Base-by-base conservation (phyloP, 2,329 filamentous ascomycete genomes). In the Colletotrichum eremochloae region DNA sequence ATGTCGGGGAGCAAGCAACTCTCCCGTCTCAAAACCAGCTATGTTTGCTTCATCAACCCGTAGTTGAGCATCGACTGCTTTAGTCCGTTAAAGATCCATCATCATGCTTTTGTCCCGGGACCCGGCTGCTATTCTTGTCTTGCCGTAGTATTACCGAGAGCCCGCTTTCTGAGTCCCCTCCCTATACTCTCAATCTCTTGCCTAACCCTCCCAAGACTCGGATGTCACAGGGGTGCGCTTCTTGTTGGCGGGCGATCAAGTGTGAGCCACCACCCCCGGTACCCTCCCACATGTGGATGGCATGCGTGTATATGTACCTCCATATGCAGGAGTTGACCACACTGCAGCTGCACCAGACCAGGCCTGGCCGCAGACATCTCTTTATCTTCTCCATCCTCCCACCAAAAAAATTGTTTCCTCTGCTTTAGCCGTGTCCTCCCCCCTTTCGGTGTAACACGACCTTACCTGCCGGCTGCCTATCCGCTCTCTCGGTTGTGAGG, bases 361-460 rank as follows among this genome's bases (percentile, higher is more conserved):
- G 68, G 46, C 36, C 71, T 58, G 53, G 68, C 62, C 62, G 57
- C 66, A 29, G 57, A 56, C 61, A 20, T 67, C 61, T 65, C 70
- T 71, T 73, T 73, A 73, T 73, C 71, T 73, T 53, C 68, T 67
- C 50, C 68, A 63, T 63, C 63, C 63, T 73, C 71, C 71, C 71
- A 72, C 57, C 62, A 33, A 60, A 57, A 63, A 63, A 56, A 44
- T 57, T 40, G n/a, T 65, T 55, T 60, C 36, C 50, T 73, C 33
- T 67, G 48, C 56, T 58, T 73, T 68, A 73, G 71, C 71, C 68
- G 71, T 62, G 71, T 46, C 56, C 38, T 67, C 38, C 44, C 62
- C 50, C 57, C 29, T 53, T 38, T 57, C 52, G 71, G 62, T 67
- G 71, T 72, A 63, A 73, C 71, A 67, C 71, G 68, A 72, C 62